Percentiles rank a stretch among this genome's conserved stretches.
phyloP scores from a whole-genome alignment of 108 stramenopile genomes.

The Pseudonitzschia pungens region DNA sequence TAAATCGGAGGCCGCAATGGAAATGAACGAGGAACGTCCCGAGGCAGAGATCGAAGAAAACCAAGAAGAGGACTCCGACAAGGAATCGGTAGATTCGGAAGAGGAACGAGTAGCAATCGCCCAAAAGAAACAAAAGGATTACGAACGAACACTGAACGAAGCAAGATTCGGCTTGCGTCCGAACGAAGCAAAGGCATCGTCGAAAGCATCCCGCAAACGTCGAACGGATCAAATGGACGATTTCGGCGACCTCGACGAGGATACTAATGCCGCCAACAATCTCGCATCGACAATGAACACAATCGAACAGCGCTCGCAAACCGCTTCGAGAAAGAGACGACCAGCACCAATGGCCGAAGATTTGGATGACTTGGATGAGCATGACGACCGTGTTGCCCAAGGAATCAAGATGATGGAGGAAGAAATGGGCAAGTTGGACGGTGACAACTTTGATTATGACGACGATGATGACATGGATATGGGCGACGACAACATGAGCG shows the following conservation, averaged over 20 bases:
- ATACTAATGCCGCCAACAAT: background rate
- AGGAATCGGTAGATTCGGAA: slow-evolving; percentile 4
- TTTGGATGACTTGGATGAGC: slow-evolving; percentile 51
- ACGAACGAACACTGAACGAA: slow-evolving; percentile 48
- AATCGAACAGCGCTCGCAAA: slow-evolving; percentile 63
- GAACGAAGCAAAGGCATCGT: slow-evolving; percentile 47
- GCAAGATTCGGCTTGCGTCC: slow-evolving; percentile 71
- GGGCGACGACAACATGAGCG: slow-evolving; percentile 46
- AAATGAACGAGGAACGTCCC: slow-evolving; percentile 2
- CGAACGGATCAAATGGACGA: slow-evolving; percentile 35
- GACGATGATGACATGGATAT: slow-evolving; percentile 27
- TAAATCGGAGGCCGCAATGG: background rate
- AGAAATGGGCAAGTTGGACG: slow-evolving; percentile 53
- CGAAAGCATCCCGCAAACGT: slow-evolving; percentile 9
- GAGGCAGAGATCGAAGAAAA: background rate
- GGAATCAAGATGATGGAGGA: slow-evolving; percentile 85
- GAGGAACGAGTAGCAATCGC: slow-evolving; percentile 28
- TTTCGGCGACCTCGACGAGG: slow-evolving; percentile 61
- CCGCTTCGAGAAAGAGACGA: slow-evolving; percentile 31
- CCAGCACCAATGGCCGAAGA: slow-evolving; percentile 37
- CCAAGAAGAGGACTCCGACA: slow-evolving; percentile 9
- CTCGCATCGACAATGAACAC: slow-evolving; percentile 73
- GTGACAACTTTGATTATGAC: slow-evolving; percentile 43
- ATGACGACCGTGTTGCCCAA: slow-evolving; percentile 44
- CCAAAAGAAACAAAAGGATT: slow-evolving; percentile 10